These are phyloP conservation scores for Tylopilus intermedius DNA, from an alignment of 768 basidiomycete species.

Conservation along the genomic window DNA sequence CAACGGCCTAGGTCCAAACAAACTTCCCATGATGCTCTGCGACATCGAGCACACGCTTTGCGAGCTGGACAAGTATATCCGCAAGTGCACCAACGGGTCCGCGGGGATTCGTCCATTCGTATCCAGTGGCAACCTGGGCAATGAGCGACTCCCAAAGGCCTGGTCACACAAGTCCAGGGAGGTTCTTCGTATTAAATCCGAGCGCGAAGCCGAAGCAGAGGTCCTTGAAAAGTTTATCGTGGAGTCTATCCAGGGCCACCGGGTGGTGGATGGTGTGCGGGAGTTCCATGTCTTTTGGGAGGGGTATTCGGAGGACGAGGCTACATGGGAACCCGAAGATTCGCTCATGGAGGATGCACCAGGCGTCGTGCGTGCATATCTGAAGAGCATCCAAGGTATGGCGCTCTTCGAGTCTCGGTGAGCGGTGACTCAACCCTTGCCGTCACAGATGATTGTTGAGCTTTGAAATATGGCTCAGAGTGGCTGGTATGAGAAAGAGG, in stretches of 20 bases:
- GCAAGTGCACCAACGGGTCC: conserved; percentile 31
- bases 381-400: conserved; percentile 14
- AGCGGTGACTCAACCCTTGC: neutral
- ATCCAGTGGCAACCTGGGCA: conserved; percentile 24
- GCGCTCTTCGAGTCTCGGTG: neutral
- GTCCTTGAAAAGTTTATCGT: conserved; percentile 42
- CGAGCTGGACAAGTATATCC: conserved; percentile 75
- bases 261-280: conserved; percentile 31
- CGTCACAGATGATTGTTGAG: conserved; percentile 7
- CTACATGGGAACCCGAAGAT: conserved; percentile 55
- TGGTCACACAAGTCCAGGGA: conserved; percentile 47
- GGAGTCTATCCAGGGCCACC: conserved; percentile 35
- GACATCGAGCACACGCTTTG: conserved; percentile 79
- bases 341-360: conserved; percentile 49
- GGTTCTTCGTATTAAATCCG: conserved; percentile 39
- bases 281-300: conserved; percentile 53
- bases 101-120: conserved; percentile 35
- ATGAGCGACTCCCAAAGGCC: conserved; percentile 44
- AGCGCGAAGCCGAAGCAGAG: conserved; percentile 26
- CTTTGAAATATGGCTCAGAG: neutral
- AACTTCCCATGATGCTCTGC: conserved; percentile 53
- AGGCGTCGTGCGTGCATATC: conserved; percentile 38
- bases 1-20: conserved; percentile 44
- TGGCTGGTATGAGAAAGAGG: neutral
- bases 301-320: conserved; percentile 47